Evolutionary conservation across 495 filamentous ascomycete genomes (phyloP).

Genomic region (Penicilliopsis zonata): DNA sequence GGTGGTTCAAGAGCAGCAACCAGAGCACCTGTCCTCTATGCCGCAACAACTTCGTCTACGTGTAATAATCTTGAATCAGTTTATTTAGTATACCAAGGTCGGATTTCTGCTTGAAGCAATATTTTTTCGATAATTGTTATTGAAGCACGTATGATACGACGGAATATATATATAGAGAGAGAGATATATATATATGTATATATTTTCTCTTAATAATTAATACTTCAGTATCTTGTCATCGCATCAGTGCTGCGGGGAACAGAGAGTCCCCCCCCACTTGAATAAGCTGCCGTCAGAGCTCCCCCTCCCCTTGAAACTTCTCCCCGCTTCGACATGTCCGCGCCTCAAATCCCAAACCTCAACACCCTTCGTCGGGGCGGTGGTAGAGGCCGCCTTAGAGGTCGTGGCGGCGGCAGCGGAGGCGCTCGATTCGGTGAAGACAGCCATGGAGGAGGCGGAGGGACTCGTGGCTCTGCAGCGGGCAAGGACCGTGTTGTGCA

Average conservation of each 20-base stretch:
- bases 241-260: too few relatives aligned
- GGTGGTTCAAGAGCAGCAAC: constrained; percentile 93
- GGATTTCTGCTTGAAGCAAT: too few relatives aligned
- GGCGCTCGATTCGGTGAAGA: constrained; percentile 12
- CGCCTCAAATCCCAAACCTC: constrained; percentile 65
- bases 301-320: not conserved
- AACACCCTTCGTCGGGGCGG: constrained; percentile 48
- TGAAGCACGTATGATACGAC: too few relatives aligned
- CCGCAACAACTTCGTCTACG: constrained; percentile 69
- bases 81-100: too few relatives aligned
- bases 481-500: constrained; percentile 56
- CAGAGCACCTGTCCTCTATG: constrained; percentile 84
- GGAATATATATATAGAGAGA: too few relatives aligned
- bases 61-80: constrained; percentile 13
- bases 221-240: too few relatives aligned
- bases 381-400: constrained; percentile 25
- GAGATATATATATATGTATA: too few relatives aligned
- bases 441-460: constrained; percentile 10
- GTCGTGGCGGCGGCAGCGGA: constrained; percentile 17
- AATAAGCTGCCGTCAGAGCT: not conserved
- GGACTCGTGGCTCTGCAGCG: constrained; percentile 25
- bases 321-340: constrained; percentile 43
- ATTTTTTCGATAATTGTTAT: too few relatives aligned
- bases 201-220: too few relatives aligned
- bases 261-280: too few relatives aligned